A percentile compares a stretch with the other conserved stretches of the same genome.
phyloP scores from a whole-genome alignment of 2,329 filamentous ascomycete species.

The Dothideomycetes sp. region DNA sequence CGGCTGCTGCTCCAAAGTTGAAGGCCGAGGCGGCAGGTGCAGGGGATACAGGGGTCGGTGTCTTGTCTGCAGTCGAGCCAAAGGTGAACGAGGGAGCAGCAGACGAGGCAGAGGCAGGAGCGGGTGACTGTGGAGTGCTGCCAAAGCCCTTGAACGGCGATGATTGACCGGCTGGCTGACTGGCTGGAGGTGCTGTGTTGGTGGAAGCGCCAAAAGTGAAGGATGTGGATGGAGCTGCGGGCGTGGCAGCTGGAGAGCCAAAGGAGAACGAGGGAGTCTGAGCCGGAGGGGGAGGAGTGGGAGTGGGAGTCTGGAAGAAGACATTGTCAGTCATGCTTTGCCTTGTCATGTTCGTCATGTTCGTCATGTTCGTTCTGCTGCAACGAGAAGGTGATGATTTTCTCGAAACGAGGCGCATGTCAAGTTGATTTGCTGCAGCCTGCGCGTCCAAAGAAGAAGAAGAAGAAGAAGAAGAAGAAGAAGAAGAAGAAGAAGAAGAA shows the following conservation, averaged over 20 bases:
- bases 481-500: too few relatives aligned
- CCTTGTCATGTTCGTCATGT: too few relatives aligned
- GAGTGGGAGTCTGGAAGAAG: slow-evolving; percentile 1
- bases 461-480: too few relatives aligned
- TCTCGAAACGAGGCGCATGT: too few relatives aligned
- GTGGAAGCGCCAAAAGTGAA: slow-evolving; percentile 10
- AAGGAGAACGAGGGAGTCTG: slow-evolving; percentile 4
- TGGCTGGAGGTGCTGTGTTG: background rate
- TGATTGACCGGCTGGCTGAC: slow-evolving; percentile 1
- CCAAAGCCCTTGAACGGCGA: slow-evolving; percentile 8
- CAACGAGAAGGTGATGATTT: too few relatives aligned
- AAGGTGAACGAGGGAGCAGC: slow-evolving; percentile 5
- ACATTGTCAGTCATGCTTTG: slow-evolving; percentile 1
- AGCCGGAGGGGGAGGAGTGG: too few relatives aligned
- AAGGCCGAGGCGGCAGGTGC: background rate
- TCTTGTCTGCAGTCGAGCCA: background rate
- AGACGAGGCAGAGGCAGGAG: background rate
- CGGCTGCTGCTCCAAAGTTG: background rate
- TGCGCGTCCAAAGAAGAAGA: too few relatives aligned
- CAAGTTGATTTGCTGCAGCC: too few relatives aligned
- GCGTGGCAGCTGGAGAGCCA: background rate
- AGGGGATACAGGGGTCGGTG: background rate
- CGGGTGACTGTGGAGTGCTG: background rate
- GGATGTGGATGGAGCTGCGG: background rate
- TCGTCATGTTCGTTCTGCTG: too few relatives aligned